Base-by-base conservation (phyloP, 164 flowering plant species). In the Platanus orientalis region DNA sequence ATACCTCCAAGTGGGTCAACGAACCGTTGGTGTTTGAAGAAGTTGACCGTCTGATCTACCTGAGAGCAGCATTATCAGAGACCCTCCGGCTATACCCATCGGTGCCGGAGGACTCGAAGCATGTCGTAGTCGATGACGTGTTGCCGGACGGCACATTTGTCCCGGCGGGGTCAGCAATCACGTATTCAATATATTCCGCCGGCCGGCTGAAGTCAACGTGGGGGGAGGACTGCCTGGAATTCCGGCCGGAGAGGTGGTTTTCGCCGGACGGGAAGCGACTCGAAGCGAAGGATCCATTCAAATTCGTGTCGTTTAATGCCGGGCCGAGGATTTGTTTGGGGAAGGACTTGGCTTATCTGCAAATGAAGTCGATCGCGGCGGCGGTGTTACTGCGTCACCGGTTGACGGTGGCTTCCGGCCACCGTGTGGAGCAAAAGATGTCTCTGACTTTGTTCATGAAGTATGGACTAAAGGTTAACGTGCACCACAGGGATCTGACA, bases 301-400 rank as follows among this genome's bases (percentile, higher is more conserved):
- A 57, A 58, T 90, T 86, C 55, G 91, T 90, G 3, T 76, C 98
- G 6, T 94, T 94, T 74, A 94, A 94, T 54, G 96, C 88, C 0
- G 98, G 98, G 0, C 98, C 97, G 0, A 81, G 98, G 64, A 81
- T 86, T 0, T 93, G 98, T 58, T 57, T 93, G 26, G 98, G 96
- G 65, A 90, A 82, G 75, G 91, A 88, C 58, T 73, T 93, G 73
- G 98, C 98, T 1, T 93, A 87, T 55, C 66, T 90, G 49, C 96
- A 93, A 25, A 93, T 87, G 98, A 93, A 93, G 73, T 89, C 97
- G 17, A 75, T 93, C 0, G 96, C 83, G 2, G 92, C 97, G 0
- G 83, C 97, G 6, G 83, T 89, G 49, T 52, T 93, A 65, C 76
- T 93, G 42, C 81, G 90, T 34, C 96, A 93, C 83, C 81, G 81